These are phyloP conservation scores for Exophiala alcalophila DNA, from an alignment of 2,329 filamentous ascomycete genomes.

Conservation along the genomic window DNA sequence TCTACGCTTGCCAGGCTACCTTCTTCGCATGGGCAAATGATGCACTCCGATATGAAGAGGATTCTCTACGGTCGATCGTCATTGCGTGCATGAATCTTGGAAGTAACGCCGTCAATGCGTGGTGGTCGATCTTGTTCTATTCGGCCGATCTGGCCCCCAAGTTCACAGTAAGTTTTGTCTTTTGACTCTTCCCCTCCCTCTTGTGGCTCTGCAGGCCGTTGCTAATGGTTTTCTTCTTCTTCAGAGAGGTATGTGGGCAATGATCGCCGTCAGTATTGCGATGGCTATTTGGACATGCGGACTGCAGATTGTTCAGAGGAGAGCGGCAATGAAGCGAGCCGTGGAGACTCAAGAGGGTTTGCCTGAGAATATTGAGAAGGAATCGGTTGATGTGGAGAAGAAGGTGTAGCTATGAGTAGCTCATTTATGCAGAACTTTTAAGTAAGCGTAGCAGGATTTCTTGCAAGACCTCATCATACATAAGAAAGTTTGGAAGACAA, in stretches of 20 bases:
- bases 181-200: conserved; percentile 1
- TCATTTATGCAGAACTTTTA: too few relatives aligned
- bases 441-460: too few relatives aligned
- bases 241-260: conserved; percentile 68
- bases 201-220: not conserved
- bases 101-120: conserved; percentile 24
- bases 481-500: too few relatives aligned
- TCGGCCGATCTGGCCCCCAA: conserved; percentile 44
- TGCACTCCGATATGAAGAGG: conserved; percentile 40
- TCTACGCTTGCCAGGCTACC: conserved; percentile 24
- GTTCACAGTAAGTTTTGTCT: conserved; percentile 54
- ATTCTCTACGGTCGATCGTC: conserved; percentile 23
- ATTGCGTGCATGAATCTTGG: conserved; percentile 27
- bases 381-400: conserved; percentile 1
- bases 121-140: conserved; percentile 29
- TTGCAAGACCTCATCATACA: too few relatives aligned
- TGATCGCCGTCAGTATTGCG: conserved; percentile 63
- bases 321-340: not conserved
- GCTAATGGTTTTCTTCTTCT: conserved; percentile 19
- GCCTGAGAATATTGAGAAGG: conserved; percentile 11
- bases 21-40: conserved; percentile 29
- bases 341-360: conserved; percentile 2
- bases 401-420: conserved; percentile 5
- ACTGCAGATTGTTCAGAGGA: conserved; percentile 11
- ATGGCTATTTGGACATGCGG: conserved; percentile 56